Percentiles rank a stretch among this genome's conserved stretches.
Conservation (phyloP, 768 basidiomycete species). For the Suillus luteus region DNA sequence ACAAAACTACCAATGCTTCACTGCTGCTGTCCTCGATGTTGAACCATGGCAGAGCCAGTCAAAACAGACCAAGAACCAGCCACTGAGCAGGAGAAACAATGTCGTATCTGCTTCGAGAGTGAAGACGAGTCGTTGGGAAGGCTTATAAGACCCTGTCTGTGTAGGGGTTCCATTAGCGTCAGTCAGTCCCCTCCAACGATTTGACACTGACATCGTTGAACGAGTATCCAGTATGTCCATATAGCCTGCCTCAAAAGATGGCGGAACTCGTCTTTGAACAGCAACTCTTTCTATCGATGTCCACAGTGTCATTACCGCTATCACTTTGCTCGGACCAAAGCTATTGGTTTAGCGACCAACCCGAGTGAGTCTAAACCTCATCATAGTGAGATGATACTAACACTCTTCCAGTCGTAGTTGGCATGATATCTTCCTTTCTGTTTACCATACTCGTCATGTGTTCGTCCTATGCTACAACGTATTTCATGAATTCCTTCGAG, state of each 20-base stretch:
- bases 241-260: slow-evolving; percentile 76
- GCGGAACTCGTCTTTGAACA: slow-evolving; percentile 63
- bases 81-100: slow-evolving; percentile 57
- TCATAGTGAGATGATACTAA: slow-evolving; percentile 17
- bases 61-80: slow-evolving; percentile 18
- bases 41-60: slow-evolving; percentile 9
- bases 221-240: slow-evolving; percentile 65
- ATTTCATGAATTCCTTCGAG: slow-evolving; percentile 64
- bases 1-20: not conserved
- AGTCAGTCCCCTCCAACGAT: slow-evolving; percentile 20
- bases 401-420: slow-evolving; percentile 52
- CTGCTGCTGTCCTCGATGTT: not conserved
- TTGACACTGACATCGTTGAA: slow-evolving; percentile 20
- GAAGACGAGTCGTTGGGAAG: slow-evolving; percentile 63
- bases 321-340: slow-evolving; percentile 70
- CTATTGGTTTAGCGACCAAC: slow-evolving; percentile 76
- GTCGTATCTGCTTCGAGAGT: slow-evolving; percentile 83
- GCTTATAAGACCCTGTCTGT: slow-evolving; percentile 73
- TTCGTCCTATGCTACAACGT: slow-evolving; percentile 70
- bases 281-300: slow-evolving; percentile 74
- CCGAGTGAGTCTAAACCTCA: slow-evolving; percentile 47
- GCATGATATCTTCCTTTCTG: slow-evolving; percentile 55
- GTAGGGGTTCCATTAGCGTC: slow-evolving; percentile 75
- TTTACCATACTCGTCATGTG: slow-evolving; percentile 68
- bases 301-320: slow-evolving; percentile 81